These are phyloP conservation scores for Fusarium illudens DNA, from an alignment of 2,329 filamentous ascomycete species.

Conservation along the genomic window DNA sequence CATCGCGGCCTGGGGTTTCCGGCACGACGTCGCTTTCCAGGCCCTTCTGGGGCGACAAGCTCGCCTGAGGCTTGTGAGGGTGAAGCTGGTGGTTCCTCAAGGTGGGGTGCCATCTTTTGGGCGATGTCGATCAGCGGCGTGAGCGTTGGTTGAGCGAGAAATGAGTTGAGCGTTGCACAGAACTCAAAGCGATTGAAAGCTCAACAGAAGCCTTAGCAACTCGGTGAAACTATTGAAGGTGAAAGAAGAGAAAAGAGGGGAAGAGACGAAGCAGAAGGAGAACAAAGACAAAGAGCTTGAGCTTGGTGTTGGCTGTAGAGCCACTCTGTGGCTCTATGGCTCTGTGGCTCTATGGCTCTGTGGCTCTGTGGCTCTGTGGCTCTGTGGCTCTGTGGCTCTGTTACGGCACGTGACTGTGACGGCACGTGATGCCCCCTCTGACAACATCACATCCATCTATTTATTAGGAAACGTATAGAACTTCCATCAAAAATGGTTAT, in stretches of 20 bases:
- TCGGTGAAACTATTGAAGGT: background rate
- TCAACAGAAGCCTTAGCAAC: background rate
- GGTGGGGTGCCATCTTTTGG: background rate
- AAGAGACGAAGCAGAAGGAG: background rate
- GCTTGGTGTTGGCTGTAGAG: background rate
- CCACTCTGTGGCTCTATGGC: background rate
- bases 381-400: too few relatives aligned
- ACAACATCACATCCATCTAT: too few relatives aligned
- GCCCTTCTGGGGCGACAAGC: background rate
- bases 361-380: too few relatives aligned
- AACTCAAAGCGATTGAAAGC: background rate
- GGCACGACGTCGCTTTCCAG: background rate
- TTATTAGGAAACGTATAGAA: too few relatives aligned
- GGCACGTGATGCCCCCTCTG: too few relatives aligned
- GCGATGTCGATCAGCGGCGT: background rate
- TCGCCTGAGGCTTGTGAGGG: background rate
- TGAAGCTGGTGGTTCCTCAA: background rate
- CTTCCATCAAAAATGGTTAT: too few relatives aligned
- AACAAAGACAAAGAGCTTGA: background rate
- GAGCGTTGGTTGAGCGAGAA: background rate
- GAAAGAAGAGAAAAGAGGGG: background rate
- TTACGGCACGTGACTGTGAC: too few relatives aligned
- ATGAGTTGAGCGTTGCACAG: background rate
- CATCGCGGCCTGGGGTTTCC: background rate
- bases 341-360: too few relatives aligned